A percentile compares a stretch with the other conserved stretches of the same genome.
These are phyloP conservation scores for Daldinia sp. DNA, from an alignment of 2,329 filamentous ascomycete species.

Conservation along the genomic window DNA sequence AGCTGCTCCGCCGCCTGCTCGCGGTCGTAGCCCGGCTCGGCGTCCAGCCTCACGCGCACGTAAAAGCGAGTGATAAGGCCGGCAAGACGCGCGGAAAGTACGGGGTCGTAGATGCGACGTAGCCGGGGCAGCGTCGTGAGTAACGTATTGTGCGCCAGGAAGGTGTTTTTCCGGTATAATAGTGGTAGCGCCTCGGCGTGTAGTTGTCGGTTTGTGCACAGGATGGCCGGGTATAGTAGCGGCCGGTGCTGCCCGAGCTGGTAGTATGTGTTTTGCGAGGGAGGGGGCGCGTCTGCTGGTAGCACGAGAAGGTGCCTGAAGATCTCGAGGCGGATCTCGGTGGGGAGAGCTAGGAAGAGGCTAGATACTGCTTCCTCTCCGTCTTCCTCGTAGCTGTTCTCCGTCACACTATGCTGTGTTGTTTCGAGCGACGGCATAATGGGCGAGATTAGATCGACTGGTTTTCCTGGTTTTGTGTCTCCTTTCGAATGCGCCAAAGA, in stretches of 20 bases:
- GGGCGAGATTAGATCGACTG: neutral
- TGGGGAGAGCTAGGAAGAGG: constrained; percentile 56
- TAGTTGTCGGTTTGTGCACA: constrained; percentile 56
- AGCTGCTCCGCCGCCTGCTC: constrained; percentile 53
- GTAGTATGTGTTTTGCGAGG: constrained; percentile 18
- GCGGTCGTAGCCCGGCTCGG: constrained; percentile 52
- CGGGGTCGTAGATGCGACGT: constrained; percentile 51
- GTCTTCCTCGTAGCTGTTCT: neutral
- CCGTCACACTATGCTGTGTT: neutral
- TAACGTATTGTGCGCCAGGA: constrained; percentile 57
- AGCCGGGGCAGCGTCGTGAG: constrained; percentile 59
- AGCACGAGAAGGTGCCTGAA: constrained; percentile 59
- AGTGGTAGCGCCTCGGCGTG: constrained; percentile 57
- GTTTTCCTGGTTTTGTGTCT: neutral
- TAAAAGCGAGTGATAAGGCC: constrained; percentile 56
- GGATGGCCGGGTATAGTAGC: constrained; percentile 56
- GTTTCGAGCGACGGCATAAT: neutral
- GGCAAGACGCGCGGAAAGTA: constrained; percentile 43
- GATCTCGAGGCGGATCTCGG: constrained; percentile 62
- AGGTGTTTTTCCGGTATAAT: constrained; percentile 60
- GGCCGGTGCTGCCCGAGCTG: constrained; percentile 4
- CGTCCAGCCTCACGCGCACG: constrained; percentile 58
- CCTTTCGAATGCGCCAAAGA: neutral
- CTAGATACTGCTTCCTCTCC: neutral
- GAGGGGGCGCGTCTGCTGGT: constrained; percentile 38